Evolutionary conservation across 2,329 filamentous ascomycete species (phyloP), one percentile per base, ranked within the genome.

Genomic region (Apiospora arundinis): DNA sequence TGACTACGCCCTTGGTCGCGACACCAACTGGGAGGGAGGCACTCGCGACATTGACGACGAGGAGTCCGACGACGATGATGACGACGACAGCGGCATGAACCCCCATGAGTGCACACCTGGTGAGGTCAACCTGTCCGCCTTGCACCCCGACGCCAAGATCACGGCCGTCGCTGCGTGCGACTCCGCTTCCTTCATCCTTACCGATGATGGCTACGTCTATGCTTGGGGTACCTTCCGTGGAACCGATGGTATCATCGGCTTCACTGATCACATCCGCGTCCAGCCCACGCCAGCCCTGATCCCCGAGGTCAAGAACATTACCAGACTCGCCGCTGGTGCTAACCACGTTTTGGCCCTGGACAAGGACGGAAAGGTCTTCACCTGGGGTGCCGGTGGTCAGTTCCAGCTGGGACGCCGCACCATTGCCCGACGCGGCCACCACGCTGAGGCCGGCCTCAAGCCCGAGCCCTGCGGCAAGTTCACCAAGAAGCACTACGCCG

Each of bases 331-430:
- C 70, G 86, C 89, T 69, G 92, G 92, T 72, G 91, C 91, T 67
- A 93, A 93, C 90, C 92, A 93, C 79, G 89, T 88, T 37, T 82
- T 86, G 14, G 90, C 89, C 44, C 90, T 95, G 80, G 91, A 92
- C 77, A 89, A 92, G 78, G 86, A 93, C 12, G 92, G 92, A 74
- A 85, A 85, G 76, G 84, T 95, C 78, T 86, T 90, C 72, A 93
- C 92, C 44, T 95, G 93, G 92, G 93, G 93, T 73, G 92, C 94
- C 74, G 95, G 95, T 79, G 92, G 94, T 74, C 91, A 94, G 76
- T 90, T 89, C 71, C 91, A 92, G 23, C 86, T 94, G 46, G 93
- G 92, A 52, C 88, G 92, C 75, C 87, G 91, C 75, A 91, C 90
- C 1, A 83, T 85, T 9, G 75, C 72, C 6, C 77, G 79, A 56